Percentiles rank a stretch among this genome's conserved stretches.
phyloP scores from a whole-genome alignment of 306 rosid genomes.

The Sechiopsis laciniata region DNA sequence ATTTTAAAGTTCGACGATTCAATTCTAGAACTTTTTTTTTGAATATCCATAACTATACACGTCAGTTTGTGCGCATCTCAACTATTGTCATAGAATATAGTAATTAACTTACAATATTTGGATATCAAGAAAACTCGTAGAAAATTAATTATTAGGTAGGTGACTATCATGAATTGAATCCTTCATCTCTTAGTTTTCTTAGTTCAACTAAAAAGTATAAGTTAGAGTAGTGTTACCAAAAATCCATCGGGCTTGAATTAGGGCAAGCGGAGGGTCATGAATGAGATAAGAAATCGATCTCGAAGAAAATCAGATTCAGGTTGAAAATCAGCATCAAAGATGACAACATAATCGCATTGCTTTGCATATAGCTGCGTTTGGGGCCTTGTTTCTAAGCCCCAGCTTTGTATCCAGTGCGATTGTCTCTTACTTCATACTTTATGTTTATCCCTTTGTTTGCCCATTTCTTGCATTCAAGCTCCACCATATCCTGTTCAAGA shows the following conservation, averaged over 20 bases:
- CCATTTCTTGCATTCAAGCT: constrained; percentile 74
- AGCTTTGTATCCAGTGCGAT: constrained; percentile 77
- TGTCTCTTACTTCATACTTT: constrained; percentile 72
- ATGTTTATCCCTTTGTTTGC: constrained; percentile 67
- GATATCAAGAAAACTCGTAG: too few relatives aligned
- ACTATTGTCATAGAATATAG: too few relatives aligned
- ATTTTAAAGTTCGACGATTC: too few relatives aligned
- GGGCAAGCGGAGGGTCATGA: constrained; percentile 36
- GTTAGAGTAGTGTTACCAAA: constrained; percentile 45
- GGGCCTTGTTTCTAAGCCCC: constrained; percentile 82
- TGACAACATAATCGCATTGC: constrained; percentile 64
- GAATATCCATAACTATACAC: too few relatives aligned
- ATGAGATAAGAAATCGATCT: constrained; percentile 62
- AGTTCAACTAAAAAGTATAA: not conserved
- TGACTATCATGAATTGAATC: too few relatives aligned
- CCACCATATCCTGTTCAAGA: too few relatives aligned
- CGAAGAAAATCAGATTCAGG: constrained; percentile 69
- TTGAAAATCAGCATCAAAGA: constrained; percentile 86
- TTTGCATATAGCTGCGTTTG: constrained; percentile 71
- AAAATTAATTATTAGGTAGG: too few relatives aligned
- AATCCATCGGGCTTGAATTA: constrained; percentile 77
- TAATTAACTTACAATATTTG: too few relatives aligned
- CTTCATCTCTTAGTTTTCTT: too few relatives aligned
- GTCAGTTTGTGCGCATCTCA: too few relatives aligned
- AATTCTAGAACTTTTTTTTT: too few relatives aligned